These are phyloP conservation scores for Fermentozyma sake DNA, from an alignment of 1,139 yeast genomes.

Conservation along the genomic window DNA sequence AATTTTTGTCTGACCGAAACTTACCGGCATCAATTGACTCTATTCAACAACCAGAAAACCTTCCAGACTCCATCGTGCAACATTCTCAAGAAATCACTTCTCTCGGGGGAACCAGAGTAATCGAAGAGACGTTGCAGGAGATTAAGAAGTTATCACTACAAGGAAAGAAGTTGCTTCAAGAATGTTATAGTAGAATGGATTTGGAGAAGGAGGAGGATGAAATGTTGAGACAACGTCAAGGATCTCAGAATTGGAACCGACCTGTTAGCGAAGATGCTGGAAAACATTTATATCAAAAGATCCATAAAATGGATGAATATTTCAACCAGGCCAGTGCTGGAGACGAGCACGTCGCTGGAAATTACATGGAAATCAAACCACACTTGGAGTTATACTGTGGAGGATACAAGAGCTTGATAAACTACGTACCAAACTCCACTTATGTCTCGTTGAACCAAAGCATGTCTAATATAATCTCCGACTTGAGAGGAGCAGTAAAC, in stretches of 20 bases:
- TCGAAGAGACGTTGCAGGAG: constrained; percentile 44
- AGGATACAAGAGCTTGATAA: constrained; percentile 36
- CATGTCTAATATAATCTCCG: constrained; percentile 31
- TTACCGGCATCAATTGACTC: constrained; percentile 66
- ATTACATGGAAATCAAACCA: constrained; percentile 40
- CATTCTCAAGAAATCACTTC: constrained; percentile 54
- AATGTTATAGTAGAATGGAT: constrained; percentile 43
- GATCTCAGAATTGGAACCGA: constrained; percentile 49
- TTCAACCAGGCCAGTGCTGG: constrained; percentile 58
- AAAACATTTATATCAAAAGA: constrained; percentile 29
- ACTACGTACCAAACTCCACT: constrained; percentile 48
- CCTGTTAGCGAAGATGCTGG: constrained; percentile 36
- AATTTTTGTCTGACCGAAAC: constrained; percentile 39
- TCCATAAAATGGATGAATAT: constrained; percentile 45
- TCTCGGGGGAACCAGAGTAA: constrained; percentile 47
- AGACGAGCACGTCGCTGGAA: constrained; percentile 47
- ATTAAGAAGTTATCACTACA: constrained; percentile 40
- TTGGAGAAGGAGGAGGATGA: constrained; percentile 57
- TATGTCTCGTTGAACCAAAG: constrained; percentile 38
- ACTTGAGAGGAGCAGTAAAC: constrained; percentile 32
- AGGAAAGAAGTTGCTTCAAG: constrained; percentile 33
- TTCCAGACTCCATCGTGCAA: constrained; percentile 54
- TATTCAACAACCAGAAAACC: constrained; percentile 55
- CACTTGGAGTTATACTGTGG: constrained; percentile 42
- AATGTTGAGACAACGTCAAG: constrained; percentile 36